These are phyloP conservation scores for Barnettozyma populi DNA, from an alignment of 805 yeast species.

Conservation along the genomic window DNA sequence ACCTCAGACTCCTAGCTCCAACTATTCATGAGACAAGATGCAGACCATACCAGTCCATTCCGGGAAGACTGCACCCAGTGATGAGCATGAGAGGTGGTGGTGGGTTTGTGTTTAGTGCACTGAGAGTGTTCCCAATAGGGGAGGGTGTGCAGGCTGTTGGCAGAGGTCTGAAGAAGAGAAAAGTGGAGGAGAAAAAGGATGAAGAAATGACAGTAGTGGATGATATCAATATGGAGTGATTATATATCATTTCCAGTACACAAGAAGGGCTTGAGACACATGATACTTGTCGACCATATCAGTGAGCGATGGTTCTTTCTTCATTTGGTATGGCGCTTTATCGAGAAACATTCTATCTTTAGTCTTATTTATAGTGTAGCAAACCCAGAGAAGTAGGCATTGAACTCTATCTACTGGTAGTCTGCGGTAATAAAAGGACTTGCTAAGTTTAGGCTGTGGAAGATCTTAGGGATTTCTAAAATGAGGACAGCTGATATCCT, in stretches of 20 bases:
- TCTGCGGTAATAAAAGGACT: no score
- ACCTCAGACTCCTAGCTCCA: conserved; percentile 74
- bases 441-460: no score
- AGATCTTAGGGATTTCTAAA: no score
- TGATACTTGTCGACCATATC: no score
- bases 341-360: no score
- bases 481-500: no score
- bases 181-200: conserved; percentile 16
- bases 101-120: conserved; percentile 78
- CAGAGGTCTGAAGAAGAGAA: conserved; percentile 37
- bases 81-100: conserved; percentile 95
- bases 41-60: conserved; percentile 84
- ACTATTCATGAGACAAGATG: conserved; percentile 76
- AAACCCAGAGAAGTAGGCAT: no score
- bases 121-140: conserved; percentile 69
- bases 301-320: no score
- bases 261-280: not conserved
- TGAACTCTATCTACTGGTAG: no score
- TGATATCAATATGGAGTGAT: not conserved
- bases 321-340: no score
- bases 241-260: not conserved
- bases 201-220: not conserved
- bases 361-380: no score
- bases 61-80: conserved; percentile 90
- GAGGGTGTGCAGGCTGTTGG: conserved; percentile 66